A percentile compares a stretch with the other conserved stretches of the same genome.
phyloP scores from a whole-genome alignment of 768 basidiomycete genomes.

The Harrya chromipes region DNA sequence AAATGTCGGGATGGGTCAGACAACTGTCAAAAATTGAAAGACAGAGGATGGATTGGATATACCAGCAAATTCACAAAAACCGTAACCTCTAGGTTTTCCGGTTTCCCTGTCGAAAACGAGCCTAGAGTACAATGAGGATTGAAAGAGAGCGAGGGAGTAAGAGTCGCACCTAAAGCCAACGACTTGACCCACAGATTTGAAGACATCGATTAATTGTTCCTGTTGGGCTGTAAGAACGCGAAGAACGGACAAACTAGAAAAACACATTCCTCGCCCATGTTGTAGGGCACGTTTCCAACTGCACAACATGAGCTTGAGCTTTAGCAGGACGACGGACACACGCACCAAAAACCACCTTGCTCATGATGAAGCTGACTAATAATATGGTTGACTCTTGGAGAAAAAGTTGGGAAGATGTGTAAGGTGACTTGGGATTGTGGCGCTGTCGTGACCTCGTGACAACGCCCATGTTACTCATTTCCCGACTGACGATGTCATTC shows the following conservation, averaged over 20 bases:
- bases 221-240: conserved; percentile 23
- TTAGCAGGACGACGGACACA: conserved; percentile 1
- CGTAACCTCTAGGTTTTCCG: conserved; percentile 93
- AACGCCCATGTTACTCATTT: too few relatives aligned
- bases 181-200: conserved; percentile 86
- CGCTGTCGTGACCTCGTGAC: conserved; percentile 13
- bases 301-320: conserved; percentile 3
- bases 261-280: conserved; percentile 67
- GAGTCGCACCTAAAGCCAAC: conserved; percentile 74
- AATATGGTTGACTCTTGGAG: not conserved
- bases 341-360: conserved; percentile 73
- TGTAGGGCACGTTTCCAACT: conserved; percentile 91
- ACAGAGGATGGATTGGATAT: conserved; percentile 40
- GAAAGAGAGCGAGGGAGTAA: not conserved
- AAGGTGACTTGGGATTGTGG: not conserved
- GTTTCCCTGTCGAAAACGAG: conserved; percentile 89
- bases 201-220: conserved; percentile 85
- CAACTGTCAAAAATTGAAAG: conserved; percentile 21
- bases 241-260: not conserved
- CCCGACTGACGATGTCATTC: not conserved
- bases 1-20: conserved; percentile 39
- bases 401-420: not conserved
- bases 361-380: conserved; percentile 37
- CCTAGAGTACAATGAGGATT: conserved; percentile 36
- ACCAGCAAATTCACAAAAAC: conserved; percentile 93